Evolutionary conservation across 2,329 filamentous ascomycete genomes (phyloP), one percentile per base, ranked within the genome.

Genomic region (Xylaria sp.): DNA sequence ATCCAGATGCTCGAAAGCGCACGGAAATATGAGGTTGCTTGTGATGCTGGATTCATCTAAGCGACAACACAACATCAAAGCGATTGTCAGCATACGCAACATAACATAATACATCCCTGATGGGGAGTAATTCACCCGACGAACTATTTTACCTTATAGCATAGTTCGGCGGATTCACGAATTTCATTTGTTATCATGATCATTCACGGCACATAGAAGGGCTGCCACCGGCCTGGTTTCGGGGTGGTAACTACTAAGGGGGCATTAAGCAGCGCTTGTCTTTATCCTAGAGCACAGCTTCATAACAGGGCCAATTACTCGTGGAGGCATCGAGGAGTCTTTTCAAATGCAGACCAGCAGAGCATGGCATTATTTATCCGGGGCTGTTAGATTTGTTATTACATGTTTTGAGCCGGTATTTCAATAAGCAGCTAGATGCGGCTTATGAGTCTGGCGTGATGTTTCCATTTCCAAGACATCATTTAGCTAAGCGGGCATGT

Each of bases 1-100:
- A 86, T 91, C 48, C 84, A 87, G 68, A 82, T 83, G 76, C 80
- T 91, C 46, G 86, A 90, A 78, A 87, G 84, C 64, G 69, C 71
- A 23, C 74, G 74, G 25, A 77, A 74, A 63, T 72, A 75, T 10
- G 75, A 78, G 60, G 72, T 73, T 28, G 72, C 73, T 4, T 75
- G 71, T 45, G 74, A 78, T 52, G 76, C 76, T 23, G 78, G 78
- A 18, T 80, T 80, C 69, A 80, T 80, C 60, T 80, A 69, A 70
- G 50, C 50, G 20, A 58, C 8, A 9, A 50, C 13, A 43, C 34
- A 25, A 34, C 30, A 41, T 36, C 45, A 3, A 30, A 32, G 10
- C 20, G 6, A 15, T 30, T 34, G 28, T 34, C 20, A 30, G 20
- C 32, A 12, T 45, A 58, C 23, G 20, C 13, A 55, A 46, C 23